Base-by-base conservation (phyloP, 306 rosid genomes). In the Dryas alaskensis region DNA sequence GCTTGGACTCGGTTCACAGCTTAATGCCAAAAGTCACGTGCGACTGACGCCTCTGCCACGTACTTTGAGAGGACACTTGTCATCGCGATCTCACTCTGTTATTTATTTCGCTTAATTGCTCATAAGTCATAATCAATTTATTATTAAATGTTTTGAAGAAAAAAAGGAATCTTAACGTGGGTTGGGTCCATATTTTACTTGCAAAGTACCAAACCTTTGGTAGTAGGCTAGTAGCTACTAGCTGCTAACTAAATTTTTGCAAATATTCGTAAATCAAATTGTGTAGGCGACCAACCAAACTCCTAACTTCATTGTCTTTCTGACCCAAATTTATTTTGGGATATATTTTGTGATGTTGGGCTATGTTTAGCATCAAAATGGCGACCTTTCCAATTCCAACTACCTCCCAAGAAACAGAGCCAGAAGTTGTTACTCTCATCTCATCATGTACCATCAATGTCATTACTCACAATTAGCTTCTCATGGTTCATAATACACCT, bases 31-130 rank as follows among this genome's bases (percentile, higher is more conserved):
- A 40, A 22, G 31, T 74, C 64, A 52, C 64, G 64, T 73, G 77
- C 9, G 52, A 46, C 70, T 49, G 62, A 37, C 69, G 4, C 61
- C 19, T 49, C 53, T 39, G 25, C 62, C 77, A 73, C 62, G 77
- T 73, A 53, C 8, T 7, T 4, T 6, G 4, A 39, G 4, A 39
- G 27, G n/a, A 27, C 31, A 58, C 55, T 43, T 22, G 65, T 43
- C 52, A 53, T 53, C 48, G 31, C 10, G 22, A 22, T 53, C 74
- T 11, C 5, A 67, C 19, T 52, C 27, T 5, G 60, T 52, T 19
- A 4, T 6, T n/a, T 17, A 31, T 31, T 31, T 31, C 37, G 31
- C 40, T 53, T 40, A 0, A 11, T 6, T 10, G 31, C 14, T 58
- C 50, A 6, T n/a, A n/a, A 52, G 8, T 58, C 50, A 6, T n/a